Evolutionary conservation across 2,329 filamentous ascomycete genomes (phyloP).

Genomic region (Colletotrichum neosansevieriae): DNA sequence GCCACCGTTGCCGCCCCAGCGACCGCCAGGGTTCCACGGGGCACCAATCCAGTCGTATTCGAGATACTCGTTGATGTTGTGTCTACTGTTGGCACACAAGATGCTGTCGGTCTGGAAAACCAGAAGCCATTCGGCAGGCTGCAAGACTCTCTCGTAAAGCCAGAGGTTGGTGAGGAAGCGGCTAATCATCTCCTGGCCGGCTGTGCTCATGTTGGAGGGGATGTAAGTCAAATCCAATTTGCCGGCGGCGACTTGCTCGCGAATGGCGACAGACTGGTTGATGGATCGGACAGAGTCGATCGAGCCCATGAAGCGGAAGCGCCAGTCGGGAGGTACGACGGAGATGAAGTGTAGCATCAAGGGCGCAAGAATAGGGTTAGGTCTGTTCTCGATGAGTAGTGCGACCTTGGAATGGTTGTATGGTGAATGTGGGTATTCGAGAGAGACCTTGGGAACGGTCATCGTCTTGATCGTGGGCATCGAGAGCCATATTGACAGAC

Average conservation of each 20-base stretch:
- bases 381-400: conserved; percentile 66
- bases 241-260: conserved; percentile 54
- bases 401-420: conserved; percentile 66
- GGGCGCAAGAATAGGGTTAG: conserved; percentile 62
- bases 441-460: conserved; percentile 46
- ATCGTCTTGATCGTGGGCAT: conserved; percentile 42
- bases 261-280: conserved; percentile 60
- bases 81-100: conserved; percentile 64
- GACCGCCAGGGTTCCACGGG: conserved; percentile 57
- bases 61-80: conserved; percentile 62
- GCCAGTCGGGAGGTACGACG: conserved; percentile 67
- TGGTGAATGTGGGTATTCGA: conserved; percentile 52
- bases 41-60: conserved; percentile 67
- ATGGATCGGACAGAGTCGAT: conserved; percentile 57
- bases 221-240: conserved; percentile 66
- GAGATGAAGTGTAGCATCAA: conserved; percentile 68
- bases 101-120: conserved; percentile 68
- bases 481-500: conserved; percentile 42
- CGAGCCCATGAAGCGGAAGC: conserved; percentile 67
- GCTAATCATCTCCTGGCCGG: conserved; percentile 64
- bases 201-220: conserved; percentile 63
- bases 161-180: conserved; percentile 64
- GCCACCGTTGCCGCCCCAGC: conserved; percentile 65
- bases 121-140: conserved; percentile 65
- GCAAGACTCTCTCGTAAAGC: conserved; percentile 63